Percentiles rank a stretch among this genome's conserved stretches.
These are phyloP conservation scores for Niveomyces coronatus DNA, from an alignment of 2,329 filamentous ascomycete species.

Conservation along the genomic window DNA sequence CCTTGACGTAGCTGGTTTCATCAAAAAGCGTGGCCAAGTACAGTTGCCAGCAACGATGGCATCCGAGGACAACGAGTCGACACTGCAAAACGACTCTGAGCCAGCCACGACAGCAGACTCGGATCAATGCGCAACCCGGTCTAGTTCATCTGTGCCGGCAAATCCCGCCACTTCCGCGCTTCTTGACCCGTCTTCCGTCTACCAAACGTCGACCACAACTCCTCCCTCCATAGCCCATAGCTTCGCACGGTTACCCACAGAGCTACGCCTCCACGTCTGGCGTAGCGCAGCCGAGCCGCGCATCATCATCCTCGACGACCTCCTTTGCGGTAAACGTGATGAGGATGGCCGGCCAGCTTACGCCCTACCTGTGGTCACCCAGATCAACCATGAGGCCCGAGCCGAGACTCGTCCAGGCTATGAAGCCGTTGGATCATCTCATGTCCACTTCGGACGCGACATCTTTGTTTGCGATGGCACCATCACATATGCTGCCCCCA, in stretches of 20 bases:
- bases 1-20: too few species aligned
- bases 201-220: neutral
- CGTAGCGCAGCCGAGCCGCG: conserved; percentile 26
- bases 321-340: too few species aligned
- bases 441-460: conserved; percentile 26
- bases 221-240: conserved; percentile 8
- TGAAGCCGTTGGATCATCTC: conserved; percentile 26
- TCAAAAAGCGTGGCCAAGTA: too few species aligned
- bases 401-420: conserved; percentile 24
- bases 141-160: too few species aligned
- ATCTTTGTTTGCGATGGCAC: conserved; percentile 28
- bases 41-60: too few species aligned
- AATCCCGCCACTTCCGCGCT: neutral
- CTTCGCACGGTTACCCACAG: conserved; percentile 23
- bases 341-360: conserved; percentile 22
- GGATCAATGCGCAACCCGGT: too few species aligned
- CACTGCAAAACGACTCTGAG: too few species aligned
- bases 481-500: conserved; percentile 23
- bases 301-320: conserved; percentile 25
- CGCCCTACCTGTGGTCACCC: conserved; percentile 25
- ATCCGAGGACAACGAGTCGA: too few species aligned
- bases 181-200: neutral
- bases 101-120: too few species aligned
- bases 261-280: conserved; percentile 29
- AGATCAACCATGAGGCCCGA: conserved; percentile 26